phyloP scores from a whole-genome alignment of 2,329 filamentous ascomycete species.

The Microcera coccophila region DNA sequence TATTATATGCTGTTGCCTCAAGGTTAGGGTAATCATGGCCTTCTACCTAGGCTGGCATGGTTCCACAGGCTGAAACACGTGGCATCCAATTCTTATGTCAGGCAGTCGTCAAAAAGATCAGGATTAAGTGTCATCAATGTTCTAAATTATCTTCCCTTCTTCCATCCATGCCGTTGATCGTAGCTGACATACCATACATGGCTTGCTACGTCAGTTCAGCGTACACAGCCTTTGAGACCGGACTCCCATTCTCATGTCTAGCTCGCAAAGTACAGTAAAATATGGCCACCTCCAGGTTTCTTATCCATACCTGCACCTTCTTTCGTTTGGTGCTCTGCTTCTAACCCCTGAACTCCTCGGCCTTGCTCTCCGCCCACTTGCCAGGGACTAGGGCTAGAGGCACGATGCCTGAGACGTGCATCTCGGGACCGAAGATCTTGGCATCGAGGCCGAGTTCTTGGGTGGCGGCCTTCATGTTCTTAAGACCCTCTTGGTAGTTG shows the following conservation, averaged over 20 bases:
- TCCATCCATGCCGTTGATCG: background rate
- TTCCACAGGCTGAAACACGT: too few species aligned
- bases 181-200: slow-evolving; percentile 12
- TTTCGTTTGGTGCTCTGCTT: slow-evolving; percentile 7
- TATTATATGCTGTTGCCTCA: too few species aligned
- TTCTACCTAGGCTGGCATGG: too few species aligned
- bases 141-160: background rate
- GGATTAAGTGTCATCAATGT: background rate
- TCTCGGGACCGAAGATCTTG: slow-evolving; percentile 68
- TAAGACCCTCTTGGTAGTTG: slow-evolving; percentile 99
- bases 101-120: background rate
- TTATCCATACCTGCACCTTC: slow-evolving; percentile 19
- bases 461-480: slow-evolving; percentile 98
- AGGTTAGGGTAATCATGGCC: too few species aligned
- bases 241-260: slow-evolving; percentile 25
- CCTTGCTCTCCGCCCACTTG: slow-evolving; percentile 58
- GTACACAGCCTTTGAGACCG: background rate
- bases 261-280: slow-evolving; percentile 34
- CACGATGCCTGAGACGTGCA: slow-evolving; percentile 97
- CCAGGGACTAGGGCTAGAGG: slow-evolving; percentile 76
- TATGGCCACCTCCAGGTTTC: slow-evolving; percentile 23
- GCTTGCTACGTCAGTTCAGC: slow-evolving; percentile 21
- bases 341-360: slow-evolving; percentile 59
- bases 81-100: too few species aligned
- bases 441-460: slow-evolving; percentile 80